A percentile compares a stretch with the other conserved stretches of the same genome.
Conservation (phyloP, 495 filamentous ascomycete genomes). For the Penicillium waksmanii region DNA sequence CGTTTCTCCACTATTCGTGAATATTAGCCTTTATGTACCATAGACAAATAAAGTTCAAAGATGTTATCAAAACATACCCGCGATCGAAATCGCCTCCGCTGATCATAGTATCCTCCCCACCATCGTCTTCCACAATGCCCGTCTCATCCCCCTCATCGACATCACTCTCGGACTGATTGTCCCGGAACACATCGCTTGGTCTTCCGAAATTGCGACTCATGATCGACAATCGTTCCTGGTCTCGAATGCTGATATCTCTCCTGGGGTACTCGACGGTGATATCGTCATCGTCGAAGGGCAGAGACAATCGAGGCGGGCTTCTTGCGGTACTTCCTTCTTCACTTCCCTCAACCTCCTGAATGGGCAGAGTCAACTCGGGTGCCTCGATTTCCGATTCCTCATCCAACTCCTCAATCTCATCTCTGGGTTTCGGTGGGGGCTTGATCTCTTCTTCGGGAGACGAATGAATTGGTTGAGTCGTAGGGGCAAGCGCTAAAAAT, state of each 20-base stretch:
- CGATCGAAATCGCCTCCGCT: slow-evolving; percentile 45
- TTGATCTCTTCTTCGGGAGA: slow-evolving; percentile 53
- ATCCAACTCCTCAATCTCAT: slow-evolving; percentile 61
- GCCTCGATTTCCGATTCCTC: slow-evolving; percentile 64
- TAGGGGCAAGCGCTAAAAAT: slow-evolving; percentile 59
- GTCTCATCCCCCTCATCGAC: slow-evolving; percentile 52
- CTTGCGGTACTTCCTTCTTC: slow-evolving; percentile 47
- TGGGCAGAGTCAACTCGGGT: slow-evolving; percentile 70
- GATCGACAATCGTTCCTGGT: slow-evolving; percentile 48
- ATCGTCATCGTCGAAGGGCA: slow-evolving; percentile 69
- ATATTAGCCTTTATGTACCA: slow-evolving; percentile 32
- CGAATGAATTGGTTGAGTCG: slow-evolving; percentile 58
- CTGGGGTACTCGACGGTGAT: slow-evolving; percentile 73
- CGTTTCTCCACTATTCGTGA: slow-evolving; percentile 47
- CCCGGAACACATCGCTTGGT: slow-evolving; percentile 66
- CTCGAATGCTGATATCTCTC: slow-evolving; percentile 59
- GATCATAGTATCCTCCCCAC: slow-evolving; percentile 35
- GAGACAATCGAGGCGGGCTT: slow-evolving; percentile 62
- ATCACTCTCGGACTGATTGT: slow-evolving; percentile 51
- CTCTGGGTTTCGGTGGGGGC: slow-evolving; percentile 30
- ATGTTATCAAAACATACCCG: slow-evolving; percentile 37
- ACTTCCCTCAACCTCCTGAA: slow-evolving; percentile 60
- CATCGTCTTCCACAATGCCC: slow-evolving; percentile 44
- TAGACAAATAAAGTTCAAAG: slow-evolving; percentile 12
- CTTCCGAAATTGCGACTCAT: slow-evolving; percentile 59